Evolutionary conservation across 768 basidiomycete genomes (phyloP), one percentile per base, ranked within the genome.

Genomic region (Amanita rubescens): DNA sequence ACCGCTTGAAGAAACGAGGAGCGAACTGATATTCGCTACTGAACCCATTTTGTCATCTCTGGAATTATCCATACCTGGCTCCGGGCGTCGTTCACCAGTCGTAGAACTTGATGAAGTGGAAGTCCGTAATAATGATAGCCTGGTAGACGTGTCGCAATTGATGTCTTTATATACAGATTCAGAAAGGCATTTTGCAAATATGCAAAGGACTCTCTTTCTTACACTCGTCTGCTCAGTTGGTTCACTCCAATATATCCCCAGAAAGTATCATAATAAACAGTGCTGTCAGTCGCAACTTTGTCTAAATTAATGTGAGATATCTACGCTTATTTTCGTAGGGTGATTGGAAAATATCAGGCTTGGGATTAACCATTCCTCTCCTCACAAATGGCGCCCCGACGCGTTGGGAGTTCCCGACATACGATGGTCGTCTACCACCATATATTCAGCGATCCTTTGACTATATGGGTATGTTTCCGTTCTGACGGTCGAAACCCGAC

Each of bases 91-190:
- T 52, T 67, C 75, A 32, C 72, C 81, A 37, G 64, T 82, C 51
- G 81, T 88, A 14, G 95, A 97, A 63, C 72, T 99, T 20, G 96
- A 99, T 67, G 96, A 99, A 73, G 87, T 97, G 38, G 96, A 99
- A 75, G 93, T 90, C 33, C 56, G 77, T 70, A n/a, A 52, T 70
- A 17, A 52, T 46, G 17, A 53, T 41, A 41, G 45, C 56, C 38
- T 33, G 10, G 43, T 49, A 19, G 27, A 45, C 51, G 27, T 38
- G 45, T 25, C 49, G 55, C 59, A 22, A 53, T 48, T 50, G 42
- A 44, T 54, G 15, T 27, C 27, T 32, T 45, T 30, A 19, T 27
- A 41, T 34, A 30, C 59, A 92, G 89, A 93, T 97, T 35, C 96
- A 97, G 65, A 98, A 98, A 69, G 96, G 96, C 12, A 85, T 95